Conservation (phyloP, 1,139 yeast species). For the Pichia sorboxylosa region DNA sequence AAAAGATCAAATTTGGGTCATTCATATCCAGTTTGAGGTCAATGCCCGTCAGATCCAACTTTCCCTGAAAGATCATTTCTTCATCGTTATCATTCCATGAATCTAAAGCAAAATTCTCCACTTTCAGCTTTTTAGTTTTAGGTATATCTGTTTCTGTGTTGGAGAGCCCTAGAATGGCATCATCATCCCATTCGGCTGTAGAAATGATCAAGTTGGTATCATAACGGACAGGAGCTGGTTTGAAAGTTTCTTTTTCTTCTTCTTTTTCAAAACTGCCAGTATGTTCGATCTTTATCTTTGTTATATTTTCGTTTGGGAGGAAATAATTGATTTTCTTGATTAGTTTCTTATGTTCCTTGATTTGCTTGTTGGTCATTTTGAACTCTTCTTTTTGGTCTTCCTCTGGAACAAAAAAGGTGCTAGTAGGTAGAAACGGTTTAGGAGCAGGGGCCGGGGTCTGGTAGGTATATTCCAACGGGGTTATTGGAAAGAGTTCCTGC, state of each 20-base stretch:
- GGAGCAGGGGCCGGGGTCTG: conserved; percentile 38
- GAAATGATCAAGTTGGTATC: conserved; percentile 58
- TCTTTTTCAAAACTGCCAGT: conserved; percentile 6
- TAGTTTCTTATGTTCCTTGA: conserved; percentile 10
- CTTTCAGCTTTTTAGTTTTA: conserved; percentile 17
- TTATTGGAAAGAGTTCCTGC: conserved; percentile 56
- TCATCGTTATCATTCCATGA: conserved; percentile 46
- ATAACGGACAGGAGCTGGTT: conserved; percentile 31
- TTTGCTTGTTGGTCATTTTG: conserved; percentile 13
- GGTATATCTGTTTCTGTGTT: conserved; percentile 11
- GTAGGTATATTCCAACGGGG: conserved; percentile 41
- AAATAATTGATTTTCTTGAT: conserved; percentile 1
- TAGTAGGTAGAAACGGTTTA: conserved; percentile 57
- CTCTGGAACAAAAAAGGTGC: conserved; percentile 34
- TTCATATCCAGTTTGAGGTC: conserved; percentile 66
- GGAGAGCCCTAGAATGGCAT: conserved; percentile 41
- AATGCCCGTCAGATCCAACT: conserved; percentile 30
- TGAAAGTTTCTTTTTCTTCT: conserved; percentile 13
- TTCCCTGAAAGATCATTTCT: conserved; percentile 71
- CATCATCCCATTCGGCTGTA: conserved; percentile 79
- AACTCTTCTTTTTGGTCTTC: conserved; percentile 28
- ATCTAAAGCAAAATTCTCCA: conserved; percentile 20
- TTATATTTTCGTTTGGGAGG: conserved; percentile 15
- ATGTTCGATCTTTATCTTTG: conserved; percentile 12
- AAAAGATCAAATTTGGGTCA: conserved; percentile 68